phyloP scores from a whole-genome alignment of 2,329 filamentous ascomycete genomes.

The Pseudocercospora eumusae region DNA sequence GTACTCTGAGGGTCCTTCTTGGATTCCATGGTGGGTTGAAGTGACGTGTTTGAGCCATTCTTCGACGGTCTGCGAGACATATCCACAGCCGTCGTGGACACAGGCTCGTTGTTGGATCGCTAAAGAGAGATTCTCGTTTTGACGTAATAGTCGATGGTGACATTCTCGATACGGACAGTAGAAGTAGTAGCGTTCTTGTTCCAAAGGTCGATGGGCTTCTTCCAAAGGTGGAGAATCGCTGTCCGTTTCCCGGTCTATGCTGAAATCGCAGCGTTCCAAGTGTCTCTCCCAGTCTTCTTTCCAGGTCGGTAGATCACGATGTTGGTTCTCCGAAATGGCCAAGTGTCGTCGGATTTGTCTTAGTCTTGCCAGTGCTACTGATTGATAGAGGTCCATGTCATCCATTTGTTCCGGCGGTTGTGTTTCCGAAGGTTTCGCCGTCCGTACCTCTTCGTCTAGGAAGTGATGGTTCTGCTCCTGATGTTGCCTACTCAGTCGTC shows the following conservation, averaged over 20 bases:
- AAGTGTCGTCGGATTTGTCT: constrained; percentile 16
- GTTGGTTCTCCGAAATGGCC: neutral
- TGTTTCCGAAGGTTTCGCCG: neutral
- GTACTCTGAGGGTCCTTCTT: constrained; percentile 2
- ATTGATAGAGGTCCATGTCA: neutral
- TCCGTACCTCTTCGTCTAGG: neutral
- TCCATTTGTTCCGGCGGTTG: neutral
- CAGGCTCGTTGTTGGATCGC: constrained; percentile 19
- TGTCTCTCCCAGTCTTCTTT: constrained; percentile 16
- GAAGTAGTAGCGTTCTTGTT: constrained; percentile 18
- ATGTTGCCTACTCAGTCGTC: constrained; percentile 13
- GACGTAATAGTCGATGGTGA: constrained; percentile 19
- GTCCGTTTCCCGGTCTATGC: constrained; percentile 14
- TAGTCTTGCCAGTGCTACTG: constrained; percentile 15
- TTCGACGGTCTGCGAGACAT: constrained; percentile 21
- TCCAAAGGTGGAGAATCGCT: neutral
- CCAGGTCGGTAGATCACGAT: constrained; percentile 8
- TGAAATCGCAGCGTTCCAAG: constrained; percentile 19
- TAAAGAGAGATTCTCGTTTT: constrained; percentile 20
- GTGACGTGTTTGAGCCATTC: constrained; percentile 23
- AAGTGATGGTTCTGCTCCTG: constrained; percentile 1
- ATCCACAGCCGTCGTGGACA: constrained; percentile 24
- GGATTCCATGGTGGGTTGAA: constrained; percentile 15
- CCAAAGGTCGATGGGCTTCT: constrained; percentile 2
- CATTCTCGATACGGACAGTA: constrained; percentile 16